Evolutionary conservation across 495 filamentous ascomycete species (phyloP).

Genomic region (Mycothermus thermophilus): DNA sequence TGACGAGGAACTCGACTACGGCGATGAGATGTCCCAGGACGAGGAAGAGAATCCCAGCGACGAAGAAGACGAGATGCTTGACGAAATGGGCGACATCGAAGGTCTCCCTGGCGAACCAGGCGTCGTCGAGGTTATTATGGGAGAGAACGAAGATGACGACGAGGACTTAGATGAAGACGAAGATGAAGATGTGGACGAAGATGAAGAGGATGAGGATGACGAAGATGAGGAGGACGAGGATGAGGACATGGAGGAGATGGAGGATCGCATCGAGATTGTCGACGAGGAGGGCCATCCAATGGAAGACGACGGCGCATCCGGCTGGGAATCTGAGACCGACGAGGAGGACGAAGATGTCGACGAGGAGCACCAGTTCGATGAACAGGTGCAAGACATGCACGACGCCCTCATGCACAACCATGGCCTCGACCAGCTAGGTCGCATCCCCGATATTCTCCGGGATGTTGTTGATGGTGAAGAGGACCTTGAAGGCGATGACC

Average conservation of each 20-base stretch:
- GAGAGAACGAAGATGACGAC: constrained; percentile 57
- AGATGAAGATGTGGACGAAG: constrained; percentile 56
- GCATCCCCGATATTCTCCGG: constrained; percentile 42
- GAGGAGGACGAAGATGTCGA: constrained; percentile 42
- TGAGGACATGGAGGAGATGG: constrained; percentile 41
- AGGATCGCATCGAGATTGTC: constrained; percentile 42
- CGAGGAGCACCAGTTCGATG: constrained; percentile 37
- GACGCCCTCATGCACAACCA: constrained; percentile 27
- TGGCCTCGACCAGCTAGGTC: constrained; percentile 31
- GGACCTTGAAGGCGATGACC: constrained; percentile 42
- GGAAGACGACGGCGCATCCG: constrained; percentile 38
- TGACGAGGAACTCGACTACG: constrained; percentile 81
- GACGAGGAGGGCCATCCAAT: constrained; percentile 39
- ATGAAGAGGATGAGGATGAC: constrained; percentile 43
- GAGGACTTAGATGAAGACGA: constrained; percentile 48
- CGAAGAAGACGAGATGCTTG: constrained; percentile 67
- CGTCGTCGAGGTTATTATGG: constrained; percentile 72
- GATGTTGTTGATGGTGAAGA: constrained; percentile 49
- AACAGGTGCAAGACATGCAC: constrained; percentile 29
- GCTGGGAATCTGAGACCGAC: constrained; percentile 45
- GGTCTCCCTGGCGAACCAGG: constrained; percentile 65
- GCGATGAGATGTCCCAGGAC: constrained; percentile 63
- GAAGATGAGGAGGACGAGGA: constrained; percentile 41
- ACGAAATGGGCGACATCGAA: constrained; percentile 74
- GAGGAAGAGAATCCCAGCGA: constrained; percentile 86